Evolutionary conservation across 441 rosid genomes (phyloP), one percentile per base, ranked within the genome.

Genomic region (Biscutella laevigata): DNA sequence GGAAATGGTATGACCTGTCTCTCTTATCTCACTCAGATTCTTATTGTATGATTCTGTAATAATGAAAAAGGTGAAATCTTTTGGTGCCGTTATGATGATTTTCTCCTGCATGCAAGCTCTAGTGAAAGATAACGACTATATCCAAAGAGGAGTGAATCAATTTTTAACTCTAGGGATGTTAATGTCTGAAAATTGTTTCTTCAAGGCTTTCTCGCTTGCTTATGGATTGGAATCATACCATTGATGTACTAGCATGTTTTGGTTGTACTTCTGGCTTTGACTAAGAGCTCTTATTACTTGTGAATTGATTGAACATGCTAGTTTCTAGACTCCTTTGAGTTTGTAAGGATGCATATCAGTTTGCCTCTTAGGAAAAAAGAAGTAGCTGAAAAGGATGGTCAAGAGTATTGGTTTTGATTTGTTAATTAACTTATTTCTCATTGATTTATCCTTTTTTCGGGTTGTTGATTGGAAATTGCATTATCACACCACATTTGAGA

Each of bases 91-190:
- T 7, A 0, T 15, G 7, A 10, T 39, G 53, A 30, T 22, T 29
- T 17, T 32, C 26, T 17, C 46, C 2, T 42, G 57, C 68, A 55
- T 63, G 68, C 62, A 39, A 36, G 54, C 35, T 47, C 10, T 40
- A 49, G 26, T 45, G 44, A 12, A 24, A 10, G 21, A 39, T 24
- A 37, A 43, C 4, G 14, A 40, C 19, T 17, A 14, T 11, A 61
- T 33, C 59, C 9, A 4, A 32, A 13, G 19, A 28, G 20, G 41
- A 42, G 35, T 43, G 45, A 15, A 35, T 14, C 5, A 11, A 6
- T 25, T 26, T 17, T 17, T 17, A 17, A 17, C 20, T 17, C 20
- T 17, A 17, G 20, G 20, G n/a, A n/a, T n/a, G n/a, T 12, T 32
- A 4, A 10, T 55, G 30, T 21, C 40, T 41, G 10, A 41, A 17